Conservation (phyloP, 2,329 filamentous ascomycete species). For the Diaporthe citrichinensis region DNA sequence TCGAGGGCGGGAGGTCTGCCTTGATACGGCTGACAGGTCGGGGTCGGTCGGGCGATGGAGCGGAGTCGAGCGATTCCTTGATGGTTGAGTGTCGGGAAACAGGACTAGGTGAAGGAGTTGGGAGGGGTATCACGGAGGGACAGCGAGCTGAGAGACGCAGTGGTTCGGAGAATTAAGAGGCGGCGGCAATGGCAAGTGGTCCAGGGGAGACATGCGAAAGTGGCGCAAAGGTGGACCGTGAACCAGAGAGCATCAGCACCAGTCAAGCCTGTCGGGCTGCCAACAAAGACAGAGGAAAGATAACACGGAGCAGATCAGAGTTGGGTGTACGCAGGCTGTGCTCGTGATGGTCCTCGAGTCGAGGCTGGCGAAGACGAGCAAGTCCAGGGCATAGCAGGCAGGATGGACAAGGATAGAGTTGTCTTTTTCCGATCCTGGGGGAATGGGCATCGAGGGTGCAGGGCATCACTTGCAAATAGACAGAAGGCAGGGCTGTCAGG, state of each 20-base stretch:
- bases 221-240: conserved; percentile 26
- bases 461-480: neutral
- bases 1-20: conserved; percentile 22
- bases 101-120: neutral
- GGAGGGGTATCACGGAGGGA: conserved; percentile 18
- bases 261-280: neutral
- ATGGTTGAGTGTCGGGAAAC: neutral
- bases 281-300: neutral
- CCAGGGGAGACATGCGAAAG: conserved; percentile 11
- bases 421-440: conserved; percentile 23
- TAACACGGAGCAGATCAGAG: neutral
- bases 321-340: conserved; percentile 15
- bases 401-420: conserved; percentile 23
- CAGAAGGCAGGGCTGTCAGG: conserved; percentile 7
- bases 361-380: conserved; percentile 7
- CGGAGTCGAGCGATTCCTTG: neutral
- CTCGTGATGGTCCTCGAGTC: conserved; percentile 16
- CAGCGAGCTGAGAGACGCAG: neutral
- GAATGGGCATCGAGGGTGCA: neutral
- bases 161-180: conserved; percentile 2
- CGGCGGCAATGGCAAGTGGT: conserved; percentile 12
- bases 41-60: conserved; percentile 1
- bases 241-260: neutral
- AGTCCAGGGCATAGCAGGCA: conserved; percentile 6
- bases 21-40: neutral